phyloP scores from a whole-genome alignment of 371 early-diverging fungal genomes.

The Rhizopus sp. region DNA sequence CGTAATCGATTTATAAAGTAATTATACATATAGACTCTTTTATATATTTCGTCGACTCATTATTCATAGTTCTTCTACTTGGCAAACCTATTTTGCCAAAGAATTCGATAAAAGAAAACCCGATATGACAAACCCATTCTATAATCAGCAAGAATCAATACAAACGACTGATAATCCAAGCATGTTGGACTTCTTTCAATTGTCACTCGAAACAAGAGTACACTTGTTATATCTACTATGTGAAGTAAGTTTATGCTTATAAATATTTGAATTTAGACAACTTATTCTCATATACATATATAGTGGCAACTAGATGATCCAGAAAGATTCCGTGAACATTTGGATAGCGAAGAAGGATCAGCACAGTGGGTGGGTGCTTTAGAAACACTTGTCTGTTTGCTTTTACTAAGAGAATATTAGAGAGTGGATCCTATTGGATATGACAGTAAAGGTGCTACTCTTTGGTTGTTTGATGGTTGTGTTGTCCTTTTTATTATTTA shows the following conservation, averaged over 20 bases:
- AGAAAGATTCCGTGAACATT: conserved; percentile 59
- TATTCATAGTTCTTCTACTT: conserved; percentile 52
- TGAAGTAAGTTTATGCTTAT: conserved; percentile 30
- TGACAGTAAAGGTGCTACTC: conserved; percentile 67
- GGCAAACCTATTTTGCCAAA: conserved; percentile 56
- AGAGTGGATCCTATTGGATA: conserved; percentile 76
- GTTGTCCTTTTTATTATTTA: too few relatives aligned
- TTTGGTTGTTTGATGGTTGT: conserved; percentile 78
- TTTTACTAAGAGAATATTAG: conserved; percentile 27
- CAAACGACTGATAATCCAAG: conserved; percentile 3
- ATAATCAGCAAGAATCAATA: conserved; percentile 9
- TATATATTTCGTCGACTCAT: not conserved
- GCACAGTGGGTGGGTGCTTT: conserved; percentile 60
- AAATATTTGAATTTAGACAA: conserved; percentile 13
- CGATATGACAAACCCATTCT: conserved; percentile 35
- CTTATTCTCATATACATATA: conserved; percentile 6
- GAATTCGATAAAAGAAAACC: conserved; percentile 54
- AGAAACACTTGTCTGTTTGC: not conserved
- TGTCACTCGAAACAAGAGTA: conserved; percentile 49
- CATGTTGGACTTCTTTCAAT: conserved; percentile 34
- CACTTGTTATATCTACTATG: conserved; percentile 50
- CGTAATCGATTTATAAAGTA: conserved; percentile 51
- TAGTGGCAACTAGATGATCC: conserved; percentile 74
- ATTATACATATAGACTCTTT: not conserved
- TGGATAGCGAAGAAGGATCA: conserved; percentile 60